phyloP scores from a whole-genome alignment of 805 yeast species.

The Lachancea lanzarotensis region DNA sequence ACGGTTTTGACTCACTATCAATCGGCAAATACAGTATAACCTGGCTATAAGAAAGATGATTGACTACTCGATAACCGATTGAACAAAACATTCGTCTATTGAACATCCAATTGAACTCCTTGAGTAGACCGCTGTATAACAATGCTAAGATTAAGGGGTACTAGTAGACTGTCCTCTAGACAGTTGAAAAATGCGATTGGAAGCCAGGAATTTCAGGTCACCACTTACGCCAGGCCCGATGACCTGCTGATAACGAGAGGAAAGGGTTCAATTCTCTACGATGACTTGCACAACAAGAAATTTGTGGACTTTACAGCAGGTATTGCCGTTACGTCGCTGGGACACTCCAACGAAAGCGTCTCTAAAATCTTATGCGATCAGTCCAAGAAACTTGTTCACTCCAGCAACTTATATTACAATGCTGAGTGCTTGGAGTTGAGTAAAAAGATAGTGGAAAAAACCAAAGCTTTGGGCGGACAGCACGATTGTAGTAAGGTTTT shows the following conservation, averaged over 20 bases:
- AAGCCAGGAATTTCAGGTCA: conserved; percentile 41
- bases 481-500: conserved; percentile 67
- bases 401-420: conserved; percentile 81
- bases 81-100: background rate
- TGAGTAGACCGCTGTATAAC: too few species aligned
- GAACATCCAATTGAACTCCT: background rate
- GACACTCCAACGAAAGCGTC: conserved; percentile 75
- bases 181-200: conserved; percentile 7
- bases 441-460: conserved; percentile 59
- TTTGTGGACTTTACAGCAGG: conserved; percentile 93
- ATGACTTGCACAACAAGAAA: conserved; percentile 60
- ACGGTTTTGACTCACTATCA: too few species aligned
- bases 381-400: conserved; percentile 64
- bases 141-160: conserved; percentile 4
- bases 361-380: conserved; percentile 69
- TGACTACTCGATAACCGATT: too few species aligned
- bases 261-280: conserved; percentile 73
- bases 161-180: conserved; percentile 1
- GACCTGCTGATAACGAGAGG: conserved; percentile 70
- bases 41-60: too few species aligned
- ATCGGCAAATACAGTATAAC: too few species aligned
- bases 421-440: conserved; percentile 77
- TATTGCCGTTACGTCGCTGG: conserved; percentile 93
- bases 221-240: conserved; percentile 76
- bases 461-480: conserved; percentile 74